Base-by-base conservation (phyloP, 177 flowering plant species). In the Tripterygium wilfordii region DNA sequence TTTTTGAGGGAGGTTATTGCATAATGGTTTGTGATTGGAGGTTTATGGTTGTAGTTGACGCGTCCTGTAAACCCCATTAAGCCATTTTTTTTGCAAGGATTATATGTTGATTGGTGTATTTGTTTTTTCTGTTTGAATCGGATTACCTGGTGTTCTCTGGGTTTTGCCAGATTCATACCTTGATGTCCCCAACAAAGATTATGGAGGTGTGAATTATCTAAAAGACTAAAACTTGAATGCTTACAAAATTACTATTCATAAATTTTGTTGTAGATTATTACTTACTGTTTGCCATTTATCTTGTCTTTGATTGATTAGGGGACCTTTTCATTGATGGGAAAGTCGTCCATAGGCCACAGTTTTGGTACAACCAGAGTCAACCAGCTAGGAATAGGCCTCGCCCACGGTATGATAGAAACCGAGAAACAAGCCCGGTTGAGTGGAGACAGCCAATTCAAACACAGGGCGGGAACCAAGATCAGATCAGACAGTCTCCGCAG, bases 161-260 rank as follows among this genome's bases (percentile, higher is more conserved):
- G 97, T 90, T 7, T 64, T 90, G 62, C 97, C 97, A 17, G 97
- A 90, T 69, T 90, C 96, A n/a, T 90, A 90, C 66, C 85, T 85
- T 12, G 97, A 90, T 60, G 97, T 90, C 35, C 96, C 91, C 26
- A 88, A 85, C 78, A 88, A 90, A 62, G 97, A 90, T 57, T 90
- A 90, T 58, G 97, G 97, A 77, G 97, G 97, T 85, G 35, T 23
- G 80, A 56, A 17, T 6, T 28, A 0, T 16, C 5, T 32, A 10
- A 12, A 21, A 18, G 5, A n/a, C n/a, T n/a, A n/a, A n/a, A n/a
- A n/a, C n/a, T n/a, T n/a, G n/a, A n/a, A n/a, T n/a, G 10, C 1
- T 42, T 2, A 23, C 45, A 20, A 9, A 8, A 22, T 41, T 41
- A 23, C 21, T 20, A n/a, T n/a, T n/a, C n/a, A n/a, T n/a, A n/a